Base-by-base conservation (phyloP, 2,329 filamentous ascomycete genomes). In the Lachnellula willkommii region DNA sequence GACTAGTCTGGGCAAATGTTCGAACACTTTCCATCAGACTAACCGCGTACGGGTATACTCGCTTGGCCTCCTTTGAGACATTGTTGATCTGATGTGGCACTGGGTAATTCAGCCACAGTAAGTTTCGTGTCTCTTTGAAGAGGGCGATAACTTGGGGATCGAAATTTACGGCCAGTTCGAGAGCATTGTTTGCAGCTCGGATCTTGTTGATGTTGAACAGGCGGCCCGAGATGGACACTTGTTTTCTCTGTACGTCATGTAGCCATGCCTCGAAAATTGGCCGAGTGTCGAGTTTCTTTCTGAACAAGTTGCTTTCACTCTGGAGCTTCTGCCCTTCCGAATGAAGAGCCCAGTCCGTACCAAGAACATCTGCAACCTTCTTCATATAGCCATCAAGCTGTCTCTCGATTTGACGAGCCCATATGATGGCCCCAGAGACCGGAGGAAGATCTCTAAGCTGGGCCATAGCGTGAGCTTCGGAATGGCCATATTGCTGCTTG, bases 1-100 rank as follows among this genome's bases (percentile, higher is more conserved):
- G 85, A 64, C 88, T 87, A 0, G 91, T 96, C 72, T 97, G 93
- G 2, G 90, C 83, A 61, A 95, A 87, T 0, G 91, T 97, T 56
- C 92, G 84, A n/a, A 97, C 90, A 67, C 91, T 97, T 74, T 99
- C 94, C 91, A 99, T 99, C 63, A 99, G 75, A 68, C 92, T 97
- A 62, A 99, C 92, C 24, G 95, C 94, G 68, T 95, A 99, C 0
- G 94, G 94, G 66, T 99, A 99, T 4, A 99, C 94, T 52, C 94
- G 84, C 74, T 96, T 96, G n/a, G 94, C 95, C 70, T 99, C 94
- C 72, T 97, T 99, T 1, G 95, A 95, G 53, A 96, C 90, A 61
- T 90, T 97, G 72, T 88, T 95, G 68, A 99, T 90, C 14, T 89
- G 85, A 71, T 99, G 94, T 8, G 95, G 95, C 24, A 99, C 90